Evolutionary conservation across 495 filamentous ascomycete species (phyloP), one percentile per base, ranked within the genome.

Genomic region (Penicillium argentinense): DNA sequence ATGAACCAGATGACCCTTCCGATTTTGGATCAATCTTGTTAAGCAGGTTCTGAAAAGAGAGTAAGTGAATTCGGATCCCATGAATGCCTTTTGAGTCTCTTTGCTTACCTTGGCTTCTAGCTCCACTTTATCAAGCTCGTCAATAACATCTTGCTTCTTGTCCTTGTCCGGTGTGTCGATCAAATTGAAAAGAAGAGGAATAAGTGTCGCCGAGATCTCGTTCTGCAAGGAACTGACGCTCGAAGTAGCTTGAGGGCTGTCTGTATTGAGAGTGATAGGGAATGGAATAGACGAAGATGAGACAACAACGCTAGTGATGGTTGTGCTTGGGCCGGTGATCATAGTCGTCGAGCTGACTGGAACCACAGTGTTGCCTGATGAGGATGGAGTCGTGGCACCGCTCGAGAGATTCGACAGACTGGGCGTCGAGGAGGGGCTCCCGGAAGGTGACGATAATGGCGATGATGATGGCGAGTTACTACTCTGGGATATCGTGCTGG

Each of bases 171-270:
- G 41, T 2, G 16, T 25, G n/a, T 44, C 28, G 2, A 34, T 22
- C 26, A 44, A 28, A 13, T 23, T 23, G 14, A 18, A 16, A 14
- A 44, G 5, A 23, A 32, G 19, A 3, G 41, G 41, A 24, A 44
- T 34, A 6, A 44, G 18, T 13, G 41, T 44, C 28, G 19, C 41
- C 4, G 26, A 44, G 16, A 44, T 34, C 18, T 44, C 28, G 19
- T 44, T 34, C 9, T 34, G 41, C 9, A 44, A 16, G 13, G 41
- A 44, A 16, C 21, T 23, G 5, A 44, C 41, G 24, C 41, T 44
- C 3, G 41, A 44, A 11, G 41, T 44, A 14, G 41, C 41, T 25
- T 32, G 17, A 13, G 41, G 41, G 14, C 27, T 29, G 19, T 44
- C 37, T 0, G 23, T 23, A n/a, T 26, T 39, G 2, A 26, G 37